A percentile compares a stretch with the other conserved stretches of the same genome.
phyloP scores from a whole-genome alignment of 176 grass and related monocot species.

The Carex pumila region DNA sequence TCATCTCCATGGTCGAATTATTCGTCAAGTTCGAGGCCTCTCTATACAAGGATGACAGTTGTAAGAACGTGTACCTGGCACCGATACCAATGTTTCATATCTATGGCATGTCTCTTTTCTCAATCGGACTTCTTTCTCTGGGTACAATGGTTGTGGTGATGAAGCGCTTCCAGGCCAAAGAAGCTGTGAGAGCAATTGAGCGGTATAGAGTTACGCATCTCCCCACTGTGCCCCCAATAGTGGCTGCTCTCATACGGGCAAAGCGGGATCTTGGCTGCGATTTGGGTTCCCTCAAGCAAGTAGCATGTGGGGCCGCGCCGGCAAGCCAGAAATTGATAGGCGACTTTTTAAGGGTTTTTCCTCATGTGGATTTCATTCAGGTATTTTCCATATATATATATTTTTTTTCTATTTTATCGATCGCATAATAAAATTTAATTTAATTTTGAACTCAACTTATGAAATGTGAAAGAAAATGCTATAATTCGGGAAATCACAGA shows the following conservation, averaged over 20 bases:
- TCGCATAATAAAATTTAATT: neutral
- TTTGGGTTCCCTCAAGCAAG: slow-evolving; percentile 48
- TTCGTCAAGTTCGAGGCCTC: slow-evolving; percentile 69
- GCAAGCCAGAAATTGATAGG: slow-evolving; percentile 21
- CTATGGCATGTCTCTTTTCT: slow-evolving; percentile 77
- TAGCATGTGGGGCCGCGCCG: slow-evolving; percentile 63
- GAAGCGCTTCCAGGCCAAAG: slow-evolving; percentile 48
- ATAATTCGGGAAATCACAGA: neutral
- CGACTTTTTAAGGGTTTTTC: slow-evolving; percentile 53
- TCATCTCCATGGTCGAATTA: slow-evolving; percentile 62
- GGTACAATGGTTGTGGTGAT: slow-evolving; percentile 65
- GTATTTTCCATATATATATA: neutral
- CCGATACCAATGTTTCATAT: slow-evolving; percentile 87
- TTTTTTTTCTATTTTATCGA: neutral
- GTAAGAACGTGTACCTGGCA: slow-evolving; percentile 68
- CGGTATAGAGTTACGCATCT: slow-evolving; percentile 58
- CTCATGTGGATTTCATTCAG: slow-evolving; percentile 80
- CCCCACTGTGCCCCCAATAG: slow-evolving; percentile 52
- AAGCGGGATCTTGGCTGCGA: neutral
- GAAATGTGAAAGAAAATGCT: neutral
- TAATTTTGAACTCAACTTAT: neutral
- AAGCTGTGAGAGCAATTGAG: slow-evolving; percentile 35
- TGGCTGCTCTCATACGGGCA: slow-evolving; percentile 37
- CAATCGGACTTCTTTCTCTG: slow-evolving; percentile 65
- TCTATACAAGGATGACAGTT: slow-evolving; percentile 39